These are phyloP conservation scores for Ophiostoma sp. DNA, from an alignment of 2,329 filamentous ascomycete genomes.

Conservation along the genomic window DNA sequence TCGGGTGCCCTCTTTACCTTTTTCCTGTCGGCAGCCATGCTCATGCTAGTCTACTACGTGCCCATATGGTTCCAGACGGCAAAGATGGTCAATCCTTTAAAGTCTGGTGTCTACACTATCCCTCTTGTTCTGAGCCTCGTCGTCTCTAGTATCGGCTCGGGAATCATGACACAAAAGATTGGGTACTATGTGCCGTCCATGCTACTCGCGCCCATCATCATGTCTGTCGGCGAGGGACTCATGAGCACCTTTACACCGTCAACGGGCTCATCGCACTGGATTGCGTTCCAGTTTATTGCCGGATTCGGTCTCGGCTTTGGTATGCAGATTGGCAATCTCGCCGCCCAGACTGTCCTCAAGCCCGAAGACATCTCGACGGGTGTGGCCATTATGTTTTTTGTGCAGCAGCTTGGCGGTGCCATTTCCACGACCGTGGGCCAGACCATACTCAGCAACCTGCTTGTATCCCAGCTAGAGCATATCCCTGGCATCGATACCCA, in stretches of 20 bases:
- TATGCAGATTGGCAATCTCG: slow-evolving; percentile 44
- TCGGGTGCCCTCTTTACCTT: slow-evolving; percentile 3
- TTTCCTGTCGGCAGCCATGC: slow-evolving; percentile 15
- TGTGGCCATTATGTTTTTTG: slow-evolving; percentile 42
- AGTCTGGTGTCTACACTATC: slow-evolving; percentile 39
- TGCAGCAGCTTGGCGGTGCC: slow-evolving; percentile 25
- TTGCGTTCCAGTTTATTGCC: slow-evolving; percentile 41
- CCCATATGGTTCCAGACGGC: slow-evolving; percentile 44
- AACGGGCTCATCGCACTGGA: slow-evolving; percentile 29
- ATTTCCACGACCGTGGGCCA: slow-evolving; percentile 25
- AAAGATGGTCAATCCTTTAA: slow-evolving; percentile 36
- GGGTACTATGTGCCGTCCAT: slow-evolving; percentile 36
- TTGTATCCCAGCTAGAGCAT: slow-evolving; percentile 15
- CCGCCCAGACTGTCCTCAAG: slow-evolving; percentile 43
- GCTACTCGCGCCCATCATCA: slow-evolving; percentile 27
- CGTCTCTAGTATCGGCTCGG: slow-evolving; percentile 37
- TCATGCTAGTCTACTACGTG: slow-evolving; percentile 25
- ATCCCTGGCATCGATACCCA: background rate
- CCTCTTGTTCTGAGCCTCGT: slow-evolving; percentile 39
- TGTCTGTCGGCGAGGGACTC: slow-evolving; percentile 38
- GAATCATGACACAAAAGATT: slow-evolving; percentile 35
- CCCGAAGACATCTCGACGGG: slow-evolving; percentile 41
- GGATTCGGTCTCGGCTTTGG: slow-evolving; percentile 42
- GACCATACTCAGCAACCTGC: slow-evolving; percentile 24
- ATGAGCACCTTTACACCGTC: slow-evolving; percentile 37